Conservation (phyloP, 257 asterid species). For the Orobanche coerulescens region DNA sequence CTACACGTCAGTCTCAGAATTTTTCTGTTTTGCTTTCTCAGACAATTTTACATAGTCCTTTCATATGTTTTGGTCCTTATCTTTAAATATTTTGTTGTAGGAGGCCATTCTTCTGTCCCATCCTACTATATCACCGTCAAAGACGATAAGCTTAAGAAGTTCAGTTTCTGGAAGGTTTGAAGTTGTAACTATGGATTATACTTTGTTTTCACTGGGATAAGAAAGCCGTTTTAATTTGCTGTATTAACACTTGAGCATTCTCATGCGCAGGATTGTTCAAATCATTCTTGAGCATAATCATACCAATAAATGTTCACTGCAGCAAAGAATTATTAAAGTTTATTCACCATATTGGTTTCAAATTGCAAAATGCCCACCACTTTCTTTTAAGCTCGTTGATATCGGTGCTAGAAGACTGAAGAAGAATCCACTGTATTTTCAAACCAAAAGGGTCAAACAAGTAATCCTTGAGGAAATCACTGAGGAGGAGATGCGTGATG, state of each 20-base stretch:
- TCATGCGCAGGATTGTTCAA: slow-evolving; percentile 70
- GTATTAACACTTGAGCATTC: neutral
- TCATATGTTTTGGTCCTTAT: slow-evolving; percentile 20
- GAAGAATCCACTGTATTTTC: slow-evolving; percentile 53
- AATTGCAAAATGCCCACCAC: slow-evolving; percentile 82
- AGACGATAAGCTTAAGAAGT: slow-evolving; percentile 76
- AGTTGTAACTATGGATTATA: slow-evolving; percentile 4
- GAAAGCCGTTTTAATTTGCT: slow-evolving; percentile 7
- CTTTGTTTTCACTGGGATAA: slow-evolving; percentile 3
- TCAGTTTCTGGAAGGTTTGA: slow-evolving; percentile 93
- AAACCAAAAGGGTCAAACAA: slow-evolving; percentile 46
- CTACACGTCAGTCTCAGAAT: slow-evolving; percentile 48
- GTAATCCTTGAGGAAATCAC: slow-evolving; percentile 73
- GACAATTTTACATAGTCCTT: neutral
- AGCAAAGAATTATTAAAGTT: slow-evolving; percentile 57
- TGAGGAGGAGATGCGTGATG: slow-evolving; percentile 79
- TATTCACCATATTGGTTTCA: slow-evolving; percentile 88
- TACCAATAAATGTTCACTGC: slow-evolving; percentile 47
- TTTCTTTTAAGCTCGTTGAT: slow-evolving; percentile 71
- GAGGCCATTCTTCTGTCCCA: slow-evolving; percentile 85
- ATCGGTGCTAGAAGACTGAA: slow-evolving; percentile 38
- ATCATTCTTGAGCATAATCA: slow-evolving; percentile 73
- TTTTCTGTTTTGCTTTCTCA: neutral
- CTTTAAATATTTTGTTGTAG: slow-evolving; percentile 31
- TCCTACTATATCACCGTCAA: slow-evolving; percentile 57